Evolutionary conservation across 106 monocot species (phyloP).

Genomic region (Phalaenopsis aphrodite): DNA sequence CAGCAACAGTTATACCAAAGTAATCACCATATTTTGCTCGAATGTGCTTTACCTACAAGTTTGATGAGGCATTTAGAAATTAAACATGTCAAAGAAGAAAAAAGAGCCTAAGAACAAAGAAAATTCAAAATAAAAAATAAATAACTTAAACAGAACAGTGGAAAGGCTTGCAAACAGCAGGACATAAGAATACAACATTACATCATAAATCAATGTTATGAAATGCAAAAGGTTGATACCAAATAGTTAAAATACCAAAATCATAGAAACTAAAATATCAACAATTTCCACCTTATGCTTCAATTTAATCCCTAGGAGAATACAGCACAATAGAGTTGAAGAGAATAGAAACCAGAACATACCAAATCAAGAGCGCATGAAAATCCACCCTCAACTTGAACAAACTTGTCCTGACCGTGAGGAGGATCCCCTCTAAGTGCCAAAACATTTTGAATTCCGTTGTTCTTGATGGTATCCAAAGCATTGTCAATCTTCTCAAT

Average conservation of each 20-base stretch:
- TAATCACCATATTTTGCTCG: constrained; percentile 76
- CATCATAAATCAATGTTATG: neutral
- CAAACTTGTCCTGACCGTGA: constrained; percentile 85
- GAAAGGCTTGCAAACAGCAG: neutral
- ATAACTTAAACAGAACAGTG: neutral
- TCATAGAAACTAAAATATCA: neutral
- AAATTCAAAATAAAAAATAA: neutral
- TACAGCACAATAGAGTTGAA: neutral
- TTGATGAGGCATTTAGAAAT: neutral
- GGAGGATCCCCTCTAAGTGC: constrained; percentile 92
- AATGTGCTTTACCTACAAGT: constrained; percentile 71
- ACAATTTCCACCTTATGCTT: neutral
- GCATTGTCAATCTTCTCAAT: constrained; percentile 92
- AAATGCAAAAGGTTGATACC: neutral
- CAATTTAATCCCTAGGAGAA: neutral
- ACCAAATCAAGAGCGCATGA: constrained; percentile 92
- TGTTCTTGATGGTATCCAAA: constrained; percentile 57
- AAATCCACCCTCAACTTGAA: constrained; percentile 79
- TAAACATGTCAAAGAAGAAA: neutral
- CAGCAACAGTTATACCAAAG: constrained; percentile 90
- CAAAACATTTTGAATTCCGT: constrained; percentile 90
- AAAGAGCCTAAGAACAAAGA: neutral
- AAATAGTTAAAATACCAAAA: neutral
- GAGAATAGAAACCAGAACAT: neutral
- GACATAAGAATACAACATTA: neutral